Base-by-base conservation (phyloP, 768 basidiomycete genomes). In the Suillus bovinus region DNA sequence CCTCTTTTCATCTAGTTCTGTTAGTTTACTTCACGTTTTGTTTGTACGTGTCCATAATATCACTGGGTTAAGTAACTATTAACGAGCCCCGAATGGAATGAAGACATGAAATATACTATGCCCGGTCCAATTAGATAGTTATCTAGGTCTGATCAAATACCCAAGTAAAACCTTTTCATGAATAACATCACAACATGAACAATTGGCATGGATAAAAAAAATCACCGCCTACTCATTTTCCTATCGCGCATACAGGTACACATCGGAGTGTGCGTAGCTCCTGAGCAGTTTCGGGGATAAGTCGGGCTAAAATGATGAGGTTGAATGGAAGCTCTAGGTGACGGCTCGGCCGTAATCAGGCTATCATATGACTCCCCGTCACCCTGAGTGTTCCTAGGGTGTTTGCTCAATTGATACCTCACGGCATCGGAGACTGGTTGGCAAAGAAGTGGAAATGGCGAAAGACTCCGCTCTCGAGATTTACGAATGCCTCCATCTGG, bases 401-500 rank as follows among this genome's bases (percentile, higher is more conserved):
- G 39, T 39, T 36, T 24, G 55, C 55, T 70, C 58, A 75, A 49
- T 24, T 72, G 75, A 61, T 74, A 76, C 59, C 73, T 59, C 53
- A 74, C 41, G 10, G 67, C 67, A 53, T 74, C 73, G 24, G 75
- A 76, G 3, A 74, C 75, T 3, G 73, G 73, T 60, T 75, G 73
- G 47, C 73, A 74, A 47, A 74, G 75, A 60, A 74, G 55, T 6
- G 73, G 74, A 10, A 74, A 69, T 11, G 73, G 72, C 0, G 74
- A 74, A 17, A 72, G 62, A 36, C 54, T 64, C 58, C 50, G 65
- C 16, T 53, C 58, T 2, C 61, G 61, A 20, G 54, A 49, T 24
- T 62, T 61, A 47, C 42, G 58, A 16, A 52, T 61, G 13, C 50
- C 22, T 58, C 29, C 42, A 16, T 58, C 39, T 9, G 29, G 52